A percentile compares a stretch with the other conserved stretches of the same genome.
These are phyloP conservation scores for Berberis vulgaris DNA, from an alignment of 164 flowering plant genomes.

Conservation along the genomic window DNA sequence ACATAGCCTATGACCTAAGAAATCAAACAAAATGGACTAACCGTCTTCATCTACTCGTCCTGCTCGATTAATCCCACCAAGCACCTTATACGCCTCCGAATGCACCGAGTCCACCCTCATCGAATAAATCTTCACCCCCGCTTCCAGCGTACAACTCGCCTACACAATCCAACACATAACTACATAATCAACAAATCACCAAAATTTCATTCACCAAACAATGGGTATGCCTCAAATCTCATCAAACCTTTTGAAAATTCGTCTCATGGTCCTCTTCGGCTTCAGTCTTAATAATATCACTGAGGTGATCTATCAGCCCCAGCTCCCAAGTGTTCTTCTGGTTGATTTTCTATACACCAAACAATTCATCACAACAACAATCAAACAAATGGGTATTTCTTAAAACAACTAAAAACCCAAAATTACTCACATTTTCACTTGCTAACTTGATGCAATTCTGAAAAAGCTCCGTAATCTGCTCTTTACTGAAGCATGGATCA, in stretches of 20 bases:
- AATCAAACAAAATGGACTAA: constrained; percentile 9
- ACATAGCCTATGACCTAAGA: not conserved
- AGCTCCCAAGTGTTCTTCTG: constrained; percentile 98
- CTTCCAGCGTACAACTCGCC: constrained; percentile 99
- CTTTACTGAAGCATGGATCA: constrained; percentile 45
- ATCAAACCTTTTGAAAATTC: constrained; percentile 81
- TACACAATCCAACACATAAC: constrained; percentile 15
- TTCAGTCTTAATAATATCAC: constrained; percentile 73
- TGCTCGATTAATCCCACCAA: constrained; percentile 88
- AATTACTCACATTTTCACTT: constrained; percentile 71
- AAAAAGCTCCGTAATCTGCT: constrained; percentile 70
- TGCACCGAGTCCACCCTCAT: constrained; percentile 90
- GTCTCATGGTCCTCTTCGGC: constrained; percentile 70
- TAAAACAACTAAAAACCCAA: not conserved
- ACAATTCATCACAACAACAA: not conserved
- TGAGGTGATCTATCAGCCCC: constrained; percentile 75
- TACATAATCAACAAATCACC: not conserved
- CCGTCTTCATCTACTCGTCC: constrained; percentile 78
- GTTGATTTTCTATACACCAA: constrained; percentile 70
- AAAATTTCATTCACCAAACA: not conserved
- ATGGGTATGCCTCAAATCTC: not conserved
- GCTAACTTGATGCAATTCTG: constrained; percentile 93
- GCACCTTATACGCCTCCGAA: constrained; percentile 97
- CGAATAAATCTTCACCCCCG: constrained; percentile 94
- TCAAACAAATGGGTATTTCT: not conserved